Evolutionary conservation across 2,329 filamentous ascomycete species (phyloP).

Genomic region (Cordyceps cateniannulata): DNA sequence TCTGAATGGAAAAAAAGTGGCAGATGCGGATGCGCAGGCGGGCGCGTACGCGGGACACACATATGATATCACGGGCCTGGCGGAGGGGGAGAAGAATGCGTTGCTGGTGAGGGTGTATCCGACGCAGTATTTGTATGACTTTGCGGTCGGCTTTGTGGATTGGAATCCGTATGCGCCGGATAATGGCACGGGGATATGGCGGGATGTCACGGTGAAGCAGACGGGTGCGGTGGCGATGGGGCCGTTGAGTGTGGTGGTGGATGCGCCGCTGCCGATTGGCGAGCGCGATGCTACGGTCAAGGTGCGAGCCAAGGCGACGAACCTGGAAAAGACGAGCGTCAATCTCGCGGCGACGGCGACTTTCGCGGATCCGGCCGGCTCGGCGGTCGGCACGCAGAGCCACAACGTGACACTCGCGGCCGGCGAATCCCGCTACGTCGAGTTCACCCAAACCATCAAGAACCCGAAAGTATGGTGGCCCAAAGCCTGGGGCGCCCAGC

Average conservation of each 20-base stretch:
- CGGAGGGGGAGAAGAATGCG: constrained; percentile 39
- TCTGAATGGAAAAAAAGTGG: constrained; percentile 49
- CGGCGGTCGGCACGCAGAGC: constrained; percentile 21
- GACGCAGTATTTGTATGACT: constrained; percentile 52
- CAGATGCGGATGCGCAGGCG: constrained; percentile 39
- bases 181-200: constrained; percentile 58
- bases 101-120: constrained; percentile 49
- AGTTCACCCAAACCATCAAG: constrained; percentile 26
- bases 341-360: constrained; percentile 29
- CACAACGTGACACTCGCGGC: constrained; percentile 31
- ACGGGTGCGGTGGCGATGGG: constrained; percentile 44
- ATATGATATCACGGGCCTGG: constrained; percentile 46
- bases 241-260: constrained; percentile 37
- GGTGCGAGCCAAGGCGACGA: constrained; percentile 32
- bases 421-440: constrained; percentile 30
- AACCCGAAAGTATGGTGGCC: constrained; percentile 56
- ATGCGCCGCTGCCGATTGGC: constrained; percentile 25
- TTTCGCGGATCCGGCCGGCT: constrained; percentile 27
- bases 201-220: constrained; percentile 48
- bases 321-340: constrained; percentile 33
- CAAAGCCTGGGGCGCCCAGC: constrained; percentile 50
- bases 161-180: constrained; percentile 58
- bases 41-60: constrained; percentile 51
- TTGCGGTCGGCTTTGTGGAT: constrained; percentile 54
- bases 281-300: constrained; percentile 26